These are phyloP conservation scores for Macrophomina phaseolina DNA, from an alignment of 2,329 filamentous ascomycete species.

Conservation along the genomic window DNA sequence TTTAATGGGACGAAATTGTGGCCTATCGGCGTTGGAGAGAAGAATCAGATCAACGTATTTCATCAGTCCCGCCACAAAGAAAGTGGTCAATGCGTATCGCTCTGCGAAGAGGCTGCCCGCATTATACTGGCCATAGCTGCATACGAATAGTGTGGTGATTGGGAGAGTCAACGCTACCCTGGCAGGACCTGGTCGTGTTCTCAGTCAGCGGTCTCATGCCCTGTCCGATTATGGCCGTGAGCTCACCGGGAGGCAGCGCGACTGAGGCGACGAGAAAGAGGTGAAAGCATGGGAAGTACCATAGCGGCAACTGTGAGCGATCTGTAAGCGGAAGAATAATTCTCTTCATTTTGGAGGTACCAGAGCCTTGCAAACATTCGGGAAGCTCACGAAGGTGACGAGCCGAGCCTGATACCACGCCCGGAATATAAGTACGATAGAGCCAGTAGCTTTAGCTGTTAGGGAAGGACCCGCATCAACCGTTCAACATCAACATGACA, in stretches of 20 bases:
- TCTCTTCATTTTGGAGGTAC: not conserved
- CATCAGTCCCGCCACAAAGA: not conserved
- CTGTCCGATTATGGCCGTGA: not conserved
- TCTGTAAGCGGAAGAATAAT: not conserved
- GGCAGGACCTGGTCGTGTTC: not conserved
- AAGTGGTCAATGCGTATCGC: not conserved
- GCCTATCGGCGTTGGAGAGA: not conserved
- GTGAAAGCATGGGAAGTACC: not conserved
- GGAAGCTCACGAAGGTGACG: no score
- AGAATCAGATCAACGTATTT: constrained; percentile 7
- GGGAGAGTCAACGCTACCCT: not conserved
- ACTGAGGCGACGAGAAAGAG: not conserved
- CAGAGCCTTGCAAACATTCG: not conserved
- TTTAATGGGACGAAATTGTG: not conserved
- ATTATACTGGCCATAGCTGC: not conserved
- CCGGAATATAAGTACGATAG: no score
- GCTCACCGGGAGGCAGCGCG: not conserved
- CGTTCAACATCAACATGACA: no score
- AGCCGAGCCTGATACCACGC: no score
- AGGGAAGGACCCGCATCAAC: no score
- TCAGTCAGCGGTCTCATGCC: not conserved
- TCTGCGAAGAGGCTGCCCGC: not conserved
- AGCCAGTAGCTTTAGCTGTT: no score
- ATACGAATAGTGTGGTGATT: not conserved
- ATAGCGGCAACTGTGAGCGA: not conserved